phyloP scores from a whole-genome alignment of 2,329 filamentous ascomycete species.

The Lachnellula willkommii region DNA sequence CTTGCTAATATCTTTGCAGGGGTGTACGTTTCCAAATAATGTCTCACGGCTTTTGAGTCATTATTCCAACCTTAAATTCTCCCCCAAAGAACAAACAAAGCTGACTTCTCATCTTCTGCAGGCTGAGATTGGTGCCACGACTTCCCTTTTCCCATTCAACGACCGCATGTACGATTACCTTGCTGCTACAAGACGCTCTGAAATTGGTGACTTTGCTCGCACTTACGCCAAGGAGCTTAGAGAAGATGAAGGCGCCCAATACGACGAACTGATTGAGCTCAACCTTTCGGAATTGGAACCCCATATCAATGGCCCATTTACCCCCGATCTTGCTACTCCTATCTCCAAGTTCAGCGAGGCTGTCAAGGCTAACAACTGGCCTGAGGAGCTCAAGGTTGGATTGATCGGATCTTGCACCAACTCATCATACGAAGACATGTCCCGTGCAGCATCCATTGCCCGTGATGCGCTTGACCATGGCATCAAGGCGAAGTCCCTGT shows the following conservation, averaged over 20 bases:
- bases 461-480: constrained; percentile 87
- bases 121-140: constrained; percentile 78
- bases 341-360: constrained; percentile 97
- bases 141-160: constrained; percentile 95
- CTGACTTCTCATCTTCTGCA: not conserved
- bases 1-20: not conserved
- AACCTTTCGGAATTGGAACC: constrained; percentile 93
- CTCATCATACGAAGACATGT: constrained; percentile 82
- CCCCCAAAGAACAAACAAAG: not conserved
- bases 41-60: not conserved
- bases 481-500: constrained; percentile 86
- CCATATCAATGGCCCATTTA: constrained; percentile 98
- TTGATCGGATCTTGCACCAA: constrained; percentile 99
- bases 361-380: constrained; percentile 93
- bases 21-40: not conserved
- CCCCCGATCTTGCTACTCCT: constrained; percentile 92
- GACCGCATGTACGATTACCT: constrained; percentile 98
- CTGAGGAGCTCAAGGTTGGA: constrained; percentile 91
- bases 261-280: constrained; percentile 94
- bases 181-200: constrained; percentile 78
- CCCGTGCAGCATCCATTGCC: constrained; percentile 83
- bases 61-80: not conserved
- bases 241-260: constrained; percentile 85
- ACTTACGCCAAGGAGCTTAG: constrained; percentile 78
- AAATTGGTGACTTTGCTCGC: constrained; percentile 86